Conservation (phyloP, 2,329 filamentous ascomycete genomes). For the Lomentospora prolificans region DNA sequence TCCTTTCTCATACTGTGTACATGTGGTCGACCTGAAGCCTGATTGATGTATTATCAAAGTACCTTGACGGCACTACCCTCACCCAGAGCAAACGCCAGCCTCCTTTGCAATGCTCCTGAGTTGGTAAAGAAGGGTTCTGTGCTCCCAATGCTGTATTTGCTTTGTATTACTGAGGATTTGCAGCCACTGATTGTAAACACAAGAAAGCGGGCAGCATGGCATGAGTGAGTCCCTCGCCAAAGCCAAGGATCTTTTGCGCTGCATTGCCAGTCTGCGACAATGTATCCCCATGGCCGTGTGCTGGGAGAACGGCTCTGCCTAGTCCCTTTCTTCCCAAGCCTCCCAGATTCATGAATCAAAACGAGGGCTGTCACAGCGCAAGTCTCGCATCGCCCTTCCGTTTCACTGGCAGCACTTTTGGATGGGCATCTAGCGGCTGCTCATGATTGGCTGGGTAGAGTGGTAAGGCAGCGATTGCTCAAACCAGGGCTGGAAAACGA, state of each 20-base stretch:
- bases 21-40: background rate
- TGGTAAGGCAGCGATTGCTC: constrained; percentile 1
- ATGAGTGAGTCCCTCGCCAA: too few species aligned
- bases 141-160: too few species aligned
- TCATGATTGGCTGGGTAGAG: background rate
- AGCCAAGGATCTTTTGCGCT: too few species aligned
- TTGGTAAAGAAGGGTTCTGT: too few species aligned
- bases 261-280: too few species aligned
- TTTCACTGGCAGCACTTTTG: background rate
- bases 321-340: too few species aligned
- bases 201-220: too few species aligned
- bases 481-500: background rate
- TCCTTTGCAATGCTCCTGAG: too few species aligned
- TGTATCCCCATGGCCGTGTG: too few species aligned
- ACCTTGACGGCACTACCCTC: background rate
- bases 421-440: background rate
- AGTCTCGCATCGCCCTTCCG: background rate
- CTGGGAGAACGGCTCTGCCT: too few species aligned
- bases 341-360: background rate
- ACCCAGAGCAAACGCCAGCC: background rate
- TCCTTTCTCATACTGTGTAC: background rate
- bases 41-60: constrained; percentile 1
- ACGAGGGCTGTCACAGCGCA: background rate
- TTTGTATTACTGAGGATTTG: too few species aligned
- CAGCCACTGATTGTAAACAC: too few species aligned